Conservation (phyloP, 2,329 filamentous ascomycete species). For the Tolypocladium nubicola region DNA sequence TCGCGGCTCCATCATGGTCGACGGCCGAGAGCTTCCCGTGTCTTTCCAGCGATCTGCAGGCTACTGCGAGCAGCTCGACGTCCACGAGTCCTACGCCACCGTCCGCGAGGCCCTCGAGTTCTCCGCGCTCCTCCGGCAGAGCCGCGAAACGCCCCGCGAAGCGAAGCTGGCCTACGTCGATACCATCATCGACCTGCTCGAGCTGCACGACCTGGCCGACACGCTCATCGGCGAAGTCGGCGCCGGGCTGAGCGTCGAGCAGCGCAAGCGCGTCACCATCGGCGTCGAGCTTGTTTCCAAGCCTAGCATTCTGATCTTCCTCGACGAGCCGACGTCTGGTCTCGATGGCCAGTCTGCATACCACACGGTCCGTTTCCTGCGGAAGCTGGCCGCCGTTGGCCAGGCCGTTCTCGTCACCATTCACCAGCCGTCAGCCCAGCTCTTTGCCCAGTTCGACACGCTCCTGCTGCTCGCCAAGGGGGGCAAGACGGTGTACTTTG, state of each 20-base stretch:
- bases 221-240: conserved; percentile 41
- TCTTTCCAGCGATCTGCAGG: conserved; percentile 73
- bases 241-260: conserved; percentile 38
- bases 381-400: conserved; percentile 54
- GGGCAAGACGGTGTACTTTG: conserved; percentile 57
- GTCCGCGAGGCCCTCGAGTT: conserved; percentile 70
- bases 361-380: conserved; percentile 53
- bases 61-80: conserved; percentile 73
- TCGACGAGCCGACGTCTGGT: conserved; percentile 54
- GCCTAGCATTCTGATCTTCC: conserved; percentile 47
- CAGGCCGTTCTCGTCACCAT: conserved; percentile 62
- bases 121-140: conserved; percentile 63
- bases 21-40: conserved; percentile 58
- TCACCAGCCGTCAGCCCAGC: conserved; percentile 56
- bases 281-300: conserved; percentile 52
- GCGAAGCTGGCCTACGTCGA: conserved; percentile 71
- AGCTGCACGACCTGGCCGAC: conserved; percentile 36
- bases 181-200: conserved; percentile 59
- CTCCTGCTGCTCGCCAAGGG: conserved; percentile 54
- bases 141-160: conserved; percentile 46
- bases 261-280: conserved; percentile 46
- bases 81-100: conserved; percentile 63
- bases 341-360: conserved; percentile 60
- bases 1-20: conserved; percentile 63
- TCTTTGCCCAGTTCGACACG: conserved; percentile 58